phyloP scores from a whole-genome alignment of 1,284 basidiomycete species.

The Ganoderma sinense region DNA sequence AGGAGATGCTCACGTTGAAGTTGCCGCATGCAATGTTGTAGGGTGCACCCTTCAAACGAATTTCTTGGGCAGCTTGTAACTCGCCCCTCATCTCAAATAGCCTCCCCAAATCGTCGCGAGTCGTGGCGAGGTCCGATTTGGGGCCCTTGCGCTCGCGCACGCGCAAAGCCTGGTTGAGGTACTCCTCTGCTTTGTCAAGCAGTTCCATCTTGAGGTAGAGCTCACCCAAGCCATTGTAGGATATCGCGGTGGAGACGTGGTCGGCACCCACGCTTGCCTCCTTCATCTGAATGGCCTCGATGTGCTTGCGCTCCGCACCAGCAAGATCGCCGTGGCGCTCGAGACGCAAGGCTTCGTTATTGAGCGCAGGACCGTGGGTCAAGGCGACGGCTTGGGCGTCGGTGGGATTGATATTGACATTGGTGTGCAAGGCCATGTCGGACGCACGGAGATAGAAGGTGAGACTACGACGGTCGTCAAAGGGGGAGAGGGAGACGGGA shows the following conservation, averaged over 20 bases:
- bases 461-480: neutral
- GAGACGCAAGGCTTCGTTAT: slow-evolving; percentile 35
- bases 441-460: slow-evolving; percentile 3
- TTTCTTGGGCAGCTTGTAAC: slow-evolving; percentile 36
- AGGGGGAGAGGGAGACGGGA: neutral
- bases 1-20: slow-evolving; percentile 25
- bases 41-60: slow-evolving; percentile 34
- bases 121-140: slow-evolving; percentile 41
- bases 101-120: slow-evolving; percentile 44
- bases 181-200: slow-evolving; percentile 43
- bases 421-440: neutral
- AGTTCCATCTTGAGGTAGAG: slow-evolving; percentile 41
- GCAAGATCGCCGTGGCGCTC: slow-evolving; percentile 36
- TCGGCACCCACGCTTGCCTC: slow-evolving; percentile 28
- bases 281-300: slow-evolving; percentile 41
- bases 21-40: slow-evolving; percentile 41
- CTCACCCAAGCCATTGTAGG: slow-evolving; percentile 44
- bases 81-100: slow-evolving; percentile 43
- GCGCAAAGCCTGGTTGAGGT: slow-evolving; percentile 39
- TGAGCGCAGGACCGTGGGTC: slow-evolving; percentile 27
- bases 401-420: slow-evolving; percentile 25
- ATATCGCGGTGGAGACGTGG: slow-evolving; percentile 37
- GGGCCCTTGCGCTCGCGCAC: slow-evolving; percentile 35
- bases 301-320: slow-evolving; percentile 39
- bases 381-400: slow-evolving; percentile 11